Evolutionary conservation across 2,329 filamentous ascomycete species (phyloP).

Genomic region (Arthrinium phaeospermum): DNA sequence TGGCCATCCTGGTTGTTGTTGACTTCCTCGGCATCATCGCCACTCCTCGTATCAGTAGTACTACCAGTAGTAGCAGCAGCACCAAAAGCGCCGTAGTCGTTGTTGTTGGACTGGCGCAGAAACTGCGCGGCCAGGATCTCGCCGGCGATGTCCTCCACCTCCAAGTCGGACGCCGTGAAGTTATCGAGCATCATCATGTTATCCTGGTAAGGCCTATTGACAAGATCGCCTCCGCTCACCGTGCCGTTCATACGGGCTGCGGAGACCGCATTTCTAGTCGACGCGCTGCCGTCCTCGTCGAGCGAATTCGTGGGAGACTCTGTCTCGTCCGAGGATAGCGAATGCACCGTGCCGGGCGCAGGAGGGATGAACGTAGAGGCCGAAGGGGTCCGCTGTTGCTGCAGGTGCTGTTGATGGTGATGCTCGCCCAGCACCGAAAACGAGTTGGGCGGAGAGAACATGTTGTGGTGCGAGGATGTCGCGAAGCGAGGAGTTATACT

Average conservation of each 20-base stretch:
- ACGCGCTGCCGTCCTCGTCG: constrained; percentile 15
- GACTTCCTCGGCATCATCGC: neutral
- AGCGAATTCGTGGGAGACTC: constrained; percentile 33
- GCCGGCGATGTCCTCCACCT: constrained; percentile 39
- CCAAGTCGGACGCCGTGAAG: constrained; percentile 30
- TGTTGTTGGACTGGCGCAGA: constrained; percentile 31
- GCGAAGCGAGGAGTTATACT: neutral
- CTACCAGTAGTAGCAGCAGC: constrained; percentile 19
- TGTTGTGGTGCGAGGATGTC: neutral
- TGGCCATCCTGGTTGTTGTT: constrained; percentile 20
- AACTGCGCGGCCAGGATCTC: constrained; percentile 41
- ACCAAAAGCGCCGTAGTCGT: constrained; percentile 26
- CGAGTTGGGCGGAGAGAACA: neutral
- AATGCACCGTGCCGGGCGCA: constrained; percentile 34
- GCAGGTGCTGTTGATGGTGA: neutral
- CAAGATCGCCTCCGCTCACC: constrained; percentile 26
- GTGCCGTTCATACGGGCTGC: constrained; percentile 12
- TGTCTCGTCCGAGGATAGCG: constrained; percentile 36
- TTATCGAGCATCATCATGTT: constrained; percentile 27
- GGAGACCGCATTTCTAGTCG: neutral
- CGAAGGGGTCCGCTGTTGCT: neutral
- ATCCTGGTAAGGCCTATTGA: constrained; percentile 17
- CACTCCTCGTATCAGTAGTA: constrained; percentile 4
- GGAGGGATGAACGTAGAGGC: neutral
- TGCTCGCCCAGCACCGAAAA: neutral